Base-by-base conservation (phyloP, 2,329 filamentous ascomycete genomes). In the Penicillium sp. region DNA sequence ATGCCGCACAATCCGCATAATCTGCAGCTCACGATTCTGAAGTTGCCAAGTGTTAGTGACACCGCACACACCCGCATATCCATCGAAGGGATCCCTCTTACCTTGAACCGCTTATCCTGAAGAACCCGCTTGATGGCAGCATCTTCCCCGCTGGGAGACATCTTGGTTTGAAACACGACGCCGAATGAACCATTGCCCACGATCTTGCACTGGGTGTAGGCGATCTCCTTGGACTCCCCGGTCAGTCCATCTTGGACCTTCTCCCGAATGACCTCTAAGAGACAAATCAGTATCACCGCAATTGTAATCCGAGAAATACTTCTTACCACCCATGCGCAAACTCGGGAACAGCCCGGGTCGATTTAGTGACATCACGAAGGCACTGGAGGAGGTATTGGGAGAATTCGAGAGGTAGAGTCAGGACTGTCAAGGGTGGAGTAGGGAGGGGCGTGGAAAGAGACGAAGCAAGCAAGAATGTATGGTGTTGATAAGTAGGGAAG, bases 101-200 rank as follows among this genome's bases (percentile, higher is more conserved):
- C 93, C 88, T 99, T 99, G 85, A 99, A 99, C 69, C 93, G 85
- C 80, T 99, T 99, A 80, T 99, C 93, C 70, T 99, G 93, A 51
- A 99, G 82, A 53, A 99, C 93, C 64, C 93, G 87, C 80, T 99
- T 99, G 80, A 99, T 99, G 70, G 93, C 93, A 46, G 93, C 93
- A 76, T 99, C 93, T 74, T 99, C 93, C 57, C 92, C 92, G 57
- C 88, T 93, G n/a, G 93, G 93, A 54, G 92, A 92, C 65, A 99
- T 82, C 78, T 97, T 97, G 50, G 93, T 99, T 77, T 99, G 93
- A 74, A 99, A 99, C 58, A 99, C 93, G 42, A 99, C 92, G 59
- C 93, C 93, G 64, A 99, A 99, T 30, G 92, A 97, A 61, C 93
- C 93, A 76, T 99, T 99, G 71, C 93, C 93, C 41, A 99, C 93